These are phyloP conservation scores for Salix caprea DNA, from an alignment of 345 rosid genomes.

Conservation along the genomic window DNA sequence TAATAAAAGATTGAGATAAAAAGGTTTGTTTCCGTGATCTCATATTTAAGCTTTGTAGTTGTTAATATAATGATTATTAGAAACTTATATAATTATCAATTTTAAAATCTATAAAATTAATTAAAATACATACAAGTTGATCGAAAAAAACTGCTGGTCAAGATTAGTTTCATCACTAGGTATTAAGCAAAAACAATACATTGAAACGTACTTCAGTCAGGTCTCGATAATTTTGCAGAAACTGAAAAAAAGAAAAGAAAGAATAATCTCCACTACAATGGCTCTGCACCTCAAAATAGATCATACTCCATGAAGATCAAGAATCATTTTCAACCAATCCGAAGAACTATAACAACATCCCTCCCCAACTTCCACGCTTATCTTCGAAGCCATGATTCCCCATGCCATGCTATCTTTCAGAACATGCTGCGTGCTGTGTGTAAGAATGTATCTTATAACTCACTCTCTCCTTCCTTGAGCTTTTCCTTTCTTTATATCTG, in stretches of 20 bases:
- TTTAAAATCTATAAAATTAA: too few relatives aligned
- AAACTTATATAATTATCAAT: too few relatives aligned
- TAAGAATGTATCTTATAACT: not conserved
- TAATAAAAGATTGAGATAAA: too few relatives aligned
- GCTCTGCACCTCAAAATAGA: conserved; percentile 4
- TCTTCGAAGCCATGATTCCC: conserved; percentile 33
- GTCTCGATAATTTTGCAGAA: not conserved
- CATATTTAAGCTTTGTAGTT: too few relatives aligned
- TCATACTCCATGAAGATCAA: conserved; percentile 15
- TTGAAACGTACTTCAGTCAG: not conserved
- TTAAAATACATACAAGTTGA: fast-evolving
- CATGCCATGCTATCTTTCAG: not conserved
- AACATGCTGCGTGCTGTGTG: not conserved
- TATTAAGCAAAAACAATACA: too few relatives aligned
- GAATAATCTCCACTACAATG: not conserved
- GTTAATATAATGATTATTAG: too few relatives aligned
- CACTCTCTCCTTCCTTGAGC: not conserved
- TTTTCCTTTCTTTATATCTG: not conserved
- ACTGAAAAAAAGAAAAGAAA: not conserved
- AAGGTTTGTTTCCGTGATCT: too few relatives aligned
- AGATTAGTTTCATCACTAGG: too few relatives aligned
- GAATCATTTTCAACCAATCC: conserved; percentile 24
- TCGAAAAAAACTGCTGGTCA: not conserved
- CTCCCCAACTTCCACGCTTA: conserved; percentile 20
- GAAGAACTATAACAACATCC: not conserved